A percentile compares a stretch with the other conserved stretches of the same genome.
phyloP scores from a whole-genome alignment of 2,329 filamentous ascomycete species.

The Hypoxylon sp. region DNA sequence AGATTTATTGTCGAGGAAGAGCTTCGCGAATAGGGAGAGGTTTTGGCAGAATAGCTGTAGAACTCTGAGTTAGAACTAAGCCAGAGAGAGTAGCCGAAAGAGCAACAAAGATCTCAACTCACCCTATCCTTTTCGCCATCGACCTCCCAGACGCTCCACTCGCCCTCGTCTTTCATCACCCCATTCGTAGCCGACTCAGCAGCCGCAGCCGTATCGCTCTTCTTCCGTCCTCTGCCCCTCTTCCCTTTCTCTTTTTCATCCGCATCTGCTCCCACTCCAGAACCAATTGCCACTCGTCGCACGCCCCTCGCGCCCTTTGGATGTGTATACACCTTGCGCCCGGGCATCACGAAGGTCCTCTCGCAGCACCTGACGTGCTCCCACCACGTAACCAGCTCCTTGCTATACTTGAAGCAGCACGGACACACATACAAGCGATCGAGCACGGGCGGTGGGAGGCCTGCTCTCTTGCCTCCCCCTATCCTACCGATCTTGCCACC shows the following conservation, averaged over 20 bases:
- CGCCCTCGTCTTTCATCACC: constrained; percentile 69
- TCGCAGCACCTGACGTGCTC: constrained; percentile 70
- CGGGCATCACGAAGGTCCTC: constrained; percentile 65
- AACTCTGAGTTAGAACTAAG: constrained; percentile 10
- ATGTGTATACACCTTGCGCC: constrained; percentile 78
- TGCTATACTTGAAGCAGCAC: constrained; percentile 93
- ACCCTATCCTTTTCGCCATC: constrained; percentile 87
- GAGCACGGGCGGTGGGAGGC: constrained; percentile 58
- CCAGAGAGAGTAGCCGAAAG: background rate
- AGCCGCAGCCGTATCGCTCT: constrained; percentile 43
- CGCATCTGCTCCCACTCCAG: constrained; percentile 45
- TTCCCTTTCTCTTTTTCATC: constrained; percentile 53
- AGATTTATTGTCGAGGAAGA: constrained; percentile 98
- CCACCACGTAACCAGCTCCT: constrained; percentile 69
- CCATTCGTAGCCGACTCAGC: constrained; percentile 53
- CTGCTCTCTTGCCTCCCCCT: constrained; percentile 51
- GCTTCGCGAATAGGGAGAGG: constrained; percentile 93
- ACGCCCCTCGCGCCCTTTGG: constrained; percentile 60
- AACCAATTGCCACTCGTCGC: constrained; percentile 48
- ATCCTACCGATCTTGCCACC: constrained; percentile 53
- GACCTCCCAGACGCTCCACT: constrained; percentile 90
- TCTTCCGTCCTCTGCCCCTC: constrained; percentile 54
- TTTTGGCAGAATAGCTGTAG: constrained; percentile 88
- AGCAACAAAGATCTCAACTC: constrained; percentile 49
- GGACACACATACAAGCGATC: constrained; percentile 87